These are phyloP conservation scores for Tricholoma matsutake DNA, from an alignment of 768 basidiomycete species.

Conservation along the genomic window DNA sequence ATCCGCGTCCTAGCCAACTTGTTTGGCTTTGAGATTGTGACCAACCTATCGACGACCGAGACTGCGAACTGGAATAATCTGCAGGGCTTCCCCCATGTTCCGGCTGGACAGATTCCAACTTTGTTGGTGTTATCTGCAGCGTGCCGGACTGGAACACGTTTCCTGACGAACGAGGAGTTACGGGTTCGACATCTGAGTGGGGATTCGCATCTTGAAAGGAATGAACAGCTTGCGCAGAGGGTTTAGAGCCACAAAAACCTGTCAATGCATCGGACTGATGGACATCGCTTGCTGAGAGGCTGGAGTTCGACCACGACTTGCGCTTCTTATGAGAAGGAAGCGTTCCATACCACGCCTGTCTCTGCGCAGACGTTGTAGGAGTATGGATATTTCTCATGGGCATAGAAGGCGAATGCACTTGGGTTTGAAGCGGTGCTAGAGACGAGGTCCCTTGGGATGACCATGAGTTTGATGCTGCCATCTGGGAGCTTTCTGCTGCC, in stretches of 20 bases:
- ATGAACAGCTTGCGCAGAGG: background rate
- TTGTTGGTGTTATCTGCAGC: slow-evolving; percentile 18
- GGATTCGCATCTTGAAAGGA: background rate
- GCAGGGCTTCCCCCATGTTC: background rate
- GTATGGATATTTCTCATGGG: background rate
- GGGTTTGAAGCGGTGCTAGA: background rate
- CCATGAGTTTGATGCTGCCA: background rate
- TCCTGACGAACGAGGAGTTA: background rate
- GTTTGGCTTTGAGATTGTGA: slow-evolving; percentile 18
- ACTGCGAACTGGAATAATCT: slow-evolving; percentile 2
- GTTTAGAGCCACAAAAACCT: background rate
- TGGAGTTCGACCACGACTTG: background rate
- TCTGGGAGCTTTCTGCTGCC: background rate
- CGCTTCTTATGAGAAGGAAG: slow-evolving; percentile 7
- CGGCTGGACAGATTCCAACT: background rate
- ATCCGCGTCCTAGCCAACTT: slow-evolving; percentile 21
- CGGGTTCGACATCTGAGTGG: slow-evolving; percentile 1
- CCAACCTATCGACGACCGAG: slow-evolving; percentile 14
- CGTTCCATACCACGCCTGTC: slow-evolving; percentile 35
- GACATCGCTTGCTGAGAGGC: background rate
- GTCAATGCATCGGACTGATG: background rate
- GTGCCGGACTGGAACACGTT: slow-evolving; percentile 26
- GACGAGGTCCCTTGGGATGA: background rate
- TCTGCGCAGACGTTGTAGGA: slow-evolving; percentile 16
- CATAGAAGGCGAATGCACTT: background rate